Percentiles rank a stretch among this genome's conserved stretches.
Evolutionary conservation across 192 early-diverging fungal genomes (phyloP).

Genomic region (Coemansia sp.): DNA sequence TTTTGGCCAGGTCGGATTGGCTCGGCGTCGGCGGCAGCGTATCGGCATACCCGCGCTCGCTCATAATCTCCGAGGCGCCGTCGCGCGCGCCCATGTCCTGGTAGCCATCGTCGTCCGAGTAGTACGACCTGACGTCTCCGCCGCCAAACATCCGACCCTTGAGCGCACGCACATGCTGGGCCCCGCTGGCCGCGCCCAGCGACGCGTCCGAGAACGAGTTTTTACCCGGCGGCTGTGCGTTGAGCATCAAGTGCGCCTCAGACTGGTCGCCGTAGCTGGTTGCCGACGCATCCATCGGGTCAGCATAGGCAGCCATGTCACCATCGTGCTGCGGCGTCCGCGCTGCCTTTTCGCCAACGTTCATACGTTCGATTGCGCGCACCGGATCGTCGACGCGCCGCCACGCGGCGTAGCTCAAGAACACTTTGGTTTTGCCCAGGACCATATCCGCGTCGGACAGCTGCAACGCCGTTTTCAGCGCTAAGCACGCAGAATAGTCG

Average conservation of each 20-base stretch:
- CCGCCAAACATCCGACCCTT: conserved; percentile 47
- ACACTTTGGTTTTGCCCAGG: conserved; percentile 60
- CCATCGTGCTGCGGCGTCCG: conserved; percentile 23
- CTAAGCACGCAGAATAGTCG: conserved; percentile 18
- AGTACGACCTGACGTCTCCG: conserved; percentile 57
- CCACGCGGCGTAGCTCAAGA: conserved; percentile 75
- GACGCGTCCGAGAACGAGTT: conserved; percentile 35
- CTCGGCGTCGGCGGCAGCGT: conserved; percentile 10
- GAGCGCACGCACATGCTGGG: conserved; percentile 47
- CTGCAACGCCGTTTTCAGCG: conserved; percentile 44
- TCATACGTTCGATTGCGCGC: conserved; percentile 55
- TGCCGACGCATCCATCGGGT: conserved; percentile 19
- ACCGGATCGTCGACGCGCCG: conserved; percentile 75
- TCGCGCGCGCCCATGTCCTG: conserved; percentile 46
- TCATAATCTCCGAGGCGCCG: conserved; percentile 38
- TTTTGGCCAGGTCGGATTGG: conserved; percentile 18
- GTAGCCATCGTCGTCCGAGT: conserved; percentile 62
- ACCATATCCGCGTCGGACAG: conserved; percentile 52
- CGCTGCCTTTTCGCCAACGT: conserved; percentile 55
- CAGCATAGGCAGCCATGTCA: conserved; percentile 36
- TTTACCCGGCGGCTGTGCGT: conserved; percentile 42
- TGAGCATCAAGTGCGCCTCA: conserved; percentile 45
- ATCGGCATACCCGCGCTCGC: conserved; percentile 31
- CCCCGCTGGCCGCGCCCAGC: conserved; percentile 13
- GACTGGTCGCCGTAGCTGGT: conserved; percentile 49